Percentiles rank a stretch among this genome's conserved stretches.
Conservation (phyloP, 176 grass and related monocot species). For the Thalia dealbata region DNA sequence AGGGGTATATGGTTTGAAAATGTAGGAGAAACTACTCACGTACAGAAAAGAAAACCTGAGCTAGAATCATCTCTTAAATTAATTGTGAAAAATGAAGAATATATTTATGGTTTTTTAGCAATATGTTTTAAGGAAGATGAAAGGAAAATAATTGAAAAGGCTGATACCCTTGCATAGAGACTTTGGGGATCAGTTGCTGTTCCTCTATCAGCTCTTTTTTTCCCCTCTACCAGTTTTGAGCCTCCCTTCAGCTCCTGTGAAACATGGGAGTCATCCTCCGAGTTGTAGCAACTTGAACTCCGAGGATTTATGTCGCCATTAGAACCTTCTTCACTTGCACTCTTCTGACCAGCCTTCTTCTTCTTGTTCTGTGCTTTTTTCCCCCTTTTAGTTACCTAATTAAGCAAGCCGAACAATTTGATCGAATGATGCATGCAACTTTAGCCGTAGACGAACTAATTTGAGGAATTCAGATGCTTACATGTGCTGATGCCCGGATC, state of each 20-base stretch:
- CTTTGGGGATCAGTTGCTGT: slow-evolving; percentile 58
- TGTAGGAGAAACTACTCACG: no score
- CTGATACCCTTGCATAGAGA: slow-evolving; percentile 89
- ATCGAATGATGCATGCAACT: neutral
- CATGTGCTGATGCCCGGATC: slow-evolving; percentile 21
- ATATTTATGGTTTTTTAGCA: neutral
- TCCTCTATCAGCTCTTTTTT: slow-evolving; percentile 29
- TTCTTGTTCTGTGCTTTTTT: slow-evolving; percentile 37
- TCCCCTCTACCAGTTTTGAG: slow-evolving; percentile 21
- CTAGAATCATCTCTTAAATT: no score
- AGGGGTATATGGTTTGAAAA: no score
- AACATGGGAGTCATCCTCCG: slow-evolving; percentile 39
- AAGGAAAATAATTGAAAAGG: slow-evolving; percentile 17
- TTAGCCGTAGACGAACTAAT: neutral
- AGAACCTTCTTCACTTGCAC: neutral
- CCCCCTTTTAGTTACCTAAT: slow-evolving; percentile 43
- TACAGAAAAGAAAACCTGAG: no score
- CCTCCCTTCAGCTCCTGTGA: slow-evolving; percentile 20
- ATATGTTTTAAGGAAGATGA: slow-evolving; percentile 20
- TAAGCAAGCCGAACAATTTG: neutral
- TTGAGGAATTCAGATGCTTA: slow-evolving; percentile 10
- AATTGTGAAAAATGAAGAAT: no score
- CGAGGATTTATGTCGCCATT: slow-evolving; percentile 29
- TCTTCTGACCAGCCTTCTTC: slow-evolving; percentile 3
- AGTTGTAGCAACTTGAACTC: slow-evolving; percentile 63